Conservation (phyloP, 208 protist species). For the Leishmania braziliensis region DNA sequence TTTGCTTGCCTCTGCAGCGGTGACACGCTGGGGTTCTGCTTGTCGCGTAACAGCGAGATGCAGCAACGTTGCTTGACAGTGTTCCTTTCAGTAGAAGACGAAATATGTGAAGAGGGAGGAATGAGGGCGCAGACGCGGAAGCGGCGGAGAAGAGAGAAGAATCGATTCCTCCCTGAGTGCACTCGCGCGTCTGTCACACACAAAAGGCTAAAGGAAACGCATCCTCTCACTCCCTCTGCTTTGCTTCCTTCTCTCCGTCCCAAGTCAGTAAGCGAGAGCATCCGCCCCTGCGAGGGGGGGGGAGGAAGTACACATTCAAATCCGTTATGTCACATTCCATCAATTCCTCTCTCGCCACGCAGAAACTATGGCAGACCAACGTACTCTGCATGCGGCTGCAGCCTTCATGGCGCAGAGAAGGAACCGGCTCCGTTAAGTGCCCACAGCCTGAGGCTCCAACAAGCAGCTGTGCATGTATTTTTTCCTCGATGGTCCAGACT, state of each 20-base stretch:
- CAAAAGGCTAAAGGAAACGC: not conserved
- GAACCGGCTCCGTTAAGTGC: not conserved
- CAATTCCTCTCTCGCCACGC: no score
- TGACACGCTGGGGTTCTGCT: not conserved
- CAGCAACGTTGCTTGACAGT: not conserved
- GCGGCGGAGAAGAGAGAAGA: not conserved
- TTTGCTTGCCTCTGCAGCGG: not conserved
- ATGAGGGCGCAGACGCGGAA: not conserved
- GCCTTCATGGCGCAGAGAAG: not conserved
- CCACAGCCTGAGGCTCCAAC: not conserved
- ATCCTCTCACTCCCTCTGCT: not conserved
- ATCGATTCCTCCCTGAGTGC: not conserved
- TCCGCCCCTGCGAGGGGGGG: not conserved
- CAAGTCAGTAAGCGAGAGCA: not conserved
- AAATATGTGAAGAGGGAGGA: no score
- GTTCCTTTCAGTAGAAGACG: not conserved
- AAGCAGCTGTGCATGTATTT: not conserved
- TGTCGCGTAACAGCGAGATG: not conserved
- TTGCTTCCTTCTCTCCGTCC: not conserved
- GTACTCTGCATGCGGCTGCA: not conserved
- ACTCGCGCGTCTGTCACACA: not conserved
- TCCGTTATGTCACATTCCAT: not conserved
- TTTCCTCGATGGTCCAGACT: not conserved
- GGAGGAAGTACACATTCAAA: not conserved
- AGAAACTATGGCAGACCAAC: not conserved